These are phyloP conservation scores for Claviceps pusilla DNA, from an alignment of 2,329 filamentous ascomycete genomes.

Conservation along the genomic window DNA sequence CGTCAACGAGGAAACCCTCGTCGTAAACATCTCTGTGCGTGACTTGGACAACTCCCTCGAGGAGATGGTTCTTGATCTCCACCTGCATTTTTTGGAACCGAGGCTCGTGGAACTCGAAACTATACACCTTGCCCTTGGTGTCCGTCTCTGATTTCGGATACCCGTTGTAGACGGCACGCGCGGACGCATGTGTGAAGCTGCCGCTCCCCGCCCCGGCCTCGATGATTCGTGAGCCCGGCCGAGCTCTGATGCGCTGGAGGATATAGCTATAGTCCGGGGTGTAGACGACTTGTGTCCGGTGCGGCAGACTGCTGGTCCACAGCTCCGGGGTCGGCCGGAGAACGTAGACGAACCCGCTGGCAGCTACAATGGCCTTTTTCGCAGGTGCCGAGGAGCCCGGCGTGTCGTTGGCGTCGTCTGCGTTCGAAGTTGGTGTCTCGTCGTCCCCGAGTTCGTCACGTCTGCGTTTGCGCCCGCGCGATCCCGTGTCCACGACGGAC, in stretches of 20 bases:
- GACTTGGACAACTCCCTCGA: conserved; percentile 52
- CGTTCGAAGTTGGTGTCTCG: conserved; percentile 22
- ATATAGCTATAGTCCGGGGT: conserved; percentile 79
- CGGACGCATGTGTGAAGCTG: conserved; percentile 69
- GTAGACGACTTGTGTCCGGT: conserved; percentile 76
- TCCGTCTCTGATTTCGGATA: conserved; percentile 34
- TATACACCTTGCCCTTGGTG: conserved; percentile 56
- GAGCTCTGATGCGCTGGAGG: conserved; percentile 57
- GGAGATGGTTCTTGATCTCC: conserved; percentile 53
- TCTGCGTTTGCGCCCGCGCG: conserved; percentile 59
- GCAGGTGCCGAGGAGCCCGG: conserved; percentile 19
- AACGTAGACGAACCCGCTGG: conserved; percentile 62
- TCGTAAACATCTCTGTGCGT: conserved; percentile 69
- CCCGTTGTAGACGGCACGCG: conserved; percentile 61
- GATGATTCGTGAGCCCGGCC: conserved; percentile 59
- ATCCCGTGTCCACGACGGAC: conserved; percentile 80
- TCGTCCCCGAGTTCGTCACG: conserved; percentile 28
- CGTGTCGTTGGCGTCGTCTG: conserved; percentile 19
- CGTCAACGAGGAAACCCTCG: conserved; percentile 52
- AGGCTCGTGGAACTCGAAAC: conserved; percentile 67
- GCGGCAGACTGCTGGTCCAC: conserved; percentile 67
- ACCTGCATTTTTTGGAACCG: conserved; percentile 53
- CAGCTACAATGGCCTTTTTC: conserved; percentile 37
- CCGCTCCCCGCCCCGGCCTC: conserved; percentile 73
- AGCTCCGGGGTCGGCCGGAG: conserved; percentile 67